Percentiles rank a stretch among this genome's conserved stretches.
These are phyloP conservation scores for Narthecium ossifragum DNA, from an alignment of 106 monocot genomes.

Conservation along the genomic window DNA sequence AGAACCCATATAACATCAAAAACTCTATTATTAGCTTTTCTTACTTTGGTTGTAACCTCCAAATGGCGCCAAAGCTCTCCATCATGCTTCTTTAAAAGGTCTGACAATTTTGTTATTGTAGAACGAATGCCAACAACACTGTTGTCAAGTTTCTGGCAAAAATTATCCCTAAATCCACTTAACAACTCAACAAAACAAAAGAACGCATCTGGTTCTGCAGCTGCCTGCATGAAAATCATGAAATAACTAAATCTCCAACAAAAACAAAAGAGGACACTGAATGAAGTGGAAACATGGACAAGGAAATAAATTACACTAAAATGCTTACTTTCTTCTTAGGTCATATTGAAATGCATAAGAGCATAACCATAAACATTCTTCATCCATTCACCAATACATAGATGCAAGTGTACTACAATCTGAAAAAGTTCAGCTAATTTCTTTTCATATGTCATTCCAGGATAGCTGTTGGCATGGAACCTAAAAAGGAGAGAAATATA, in stretches of 20 bases:
- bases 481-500: too few species aligned
- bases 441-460: too few species aligned
- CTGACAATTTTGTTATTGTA: slow-evolving; percentile 51
- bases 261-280: background rate
- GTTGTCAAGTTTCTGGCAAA: slow-evolving; percentile 88
- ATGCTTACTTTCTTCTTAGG: too few species aligned
- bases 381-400: too few species aligned
- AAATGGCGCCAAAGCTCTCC: slow-evolving; percentile 82
- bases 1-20: too few species aligned
- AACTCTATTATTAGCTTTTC: slow-evolving; percentile 7
- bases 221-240: slow-evolving; percentile 29
- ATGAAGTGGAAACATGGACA: too few species aligned
- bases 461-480: too few species aligned
- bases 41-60: slow-evolving; percentile 75
- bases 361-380: too few species aligned
- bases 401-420: too few species aligned
- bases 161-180: slow-evolving; percentile 91
- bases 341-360: too few species aligned
- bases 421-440: too few species aligned
- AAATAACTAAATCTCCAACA: background rate
- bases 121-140: slow-evolving; percentile 82
- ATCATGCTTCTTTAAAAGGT: slow-evolving; percentile 75
- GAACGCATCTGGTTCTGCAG: slow-evolving; percentile 77
- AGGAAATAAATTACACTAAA: too few species aligned
- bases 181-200: slow-evolving; percentile 88